A percentile compares a stretch with the other conserved stretches of the same genome.
Evolutionary conservation across 2,329 filamentous ascomycete species (phyloP).

Genomic region (Escovopsis sp.): DNA sequence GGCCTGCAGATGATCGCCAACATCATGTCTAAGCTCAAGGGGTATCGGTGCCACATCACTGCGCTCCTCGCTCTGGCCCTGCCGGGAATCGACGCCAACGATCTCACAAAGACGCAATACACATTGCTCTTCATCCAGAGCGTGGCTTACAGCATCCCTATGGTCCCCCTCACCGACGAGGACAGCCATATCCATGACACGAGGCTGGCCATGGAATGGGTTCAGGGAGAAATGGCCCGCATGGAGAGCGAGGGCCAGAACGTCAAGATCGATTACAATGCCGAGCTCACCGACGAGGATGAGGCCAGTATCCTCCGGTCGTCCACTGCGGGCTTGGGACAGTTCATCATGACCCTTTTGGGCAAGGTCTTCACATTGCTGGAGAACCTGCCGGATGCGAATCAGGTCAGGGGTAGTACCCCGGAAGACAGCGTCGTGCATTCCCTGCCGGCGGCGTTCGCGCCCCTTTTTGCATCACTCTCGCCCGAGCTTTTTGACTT

Average conservation of each 20-base stretch:
- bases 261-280: constrained; percentile 70
- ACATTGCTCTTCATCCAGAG: constrained; percentile 91
- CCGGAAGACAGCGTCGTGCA: constrained; percentile 97
- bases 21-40: constrained; percentile 81
- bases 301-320: constrained; percentile 82
- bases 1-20: constrained; percentile 85
- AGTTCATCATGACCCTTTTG: constrained; percentile 80
- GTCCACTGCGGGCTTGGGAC: constrained; percentile 83
- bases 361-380: constrained; percentile 90
- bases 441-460: constrained; percentile 78
- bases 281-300: constrained; percentile 68
- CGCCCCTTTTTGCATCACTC: constrained; percentile 75
- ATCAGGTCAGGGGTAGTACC: constrained; percentile 73
- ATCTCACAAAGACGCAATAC: constrained; percentile 89
- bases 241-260: constrained; percentile 81
- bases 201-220: constrained; percentile 76
- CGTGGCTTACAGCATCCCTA: constrained; percentile 89
- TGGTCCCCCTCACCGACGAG: constrained; percentile 53
- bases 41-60: constrained; percentile 92
- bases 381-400: constrained; percentile 86
- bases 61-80: constrained; percentile 82
- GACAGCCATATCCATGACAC: constrained; percentile 55
- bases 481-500: constrained; percentile 90
- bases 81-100: constrained; percentile 94
- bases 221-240: constrained; percentile 82